Evolutionary conservation across 768 basidiomycete species (phyloP).

Genomic region (Cyathus striatus): DNA sequence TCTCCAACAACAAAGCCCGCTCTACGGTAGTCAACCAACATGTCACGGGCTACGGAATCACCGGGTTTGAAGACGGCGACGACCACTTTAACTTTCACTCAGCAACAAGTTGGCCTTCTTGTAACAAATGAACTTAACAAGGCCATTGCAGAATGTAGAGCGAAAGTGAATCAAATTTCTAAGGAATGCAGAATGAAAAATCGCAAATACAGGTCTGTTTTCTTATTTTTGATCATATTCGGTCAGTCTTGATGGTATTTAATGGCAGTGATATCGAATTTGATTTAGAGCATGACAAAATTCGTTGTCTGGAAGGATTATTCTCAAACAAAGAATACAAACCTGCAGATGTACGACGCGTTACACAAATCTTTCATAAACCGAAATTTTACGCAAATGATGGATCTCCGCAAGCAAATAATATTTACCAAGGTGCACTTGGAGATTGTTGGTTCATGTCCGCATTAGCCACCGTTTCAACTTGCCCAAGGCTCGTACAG

Average conservation of each 20-base stretch:
- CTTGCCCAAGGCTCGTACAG: constrained; percentile 32
- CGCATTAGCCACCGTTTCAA: constrained; percentile 33
- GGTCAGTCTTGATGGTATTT: neutral
- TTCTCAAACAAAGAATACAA: constrained; percentile 7
- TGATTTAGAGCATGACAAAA: constrained; percentile 37
- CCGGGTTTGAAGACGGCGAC: no score
- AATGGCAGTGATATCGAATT: constrained; percentile 42
- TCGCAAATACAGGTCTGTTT: constrained; percentile 37
- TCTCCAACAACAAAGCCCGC: no score
- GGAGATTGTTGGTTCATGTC: constrained; percentile 44
- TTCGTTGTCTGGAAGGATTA: constrained; percentile 35
- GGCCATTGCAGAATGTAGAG: constrained; percentile 35
- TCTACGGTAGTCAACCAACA: no score
- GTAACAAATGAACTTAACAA: constrained; percentile 43
- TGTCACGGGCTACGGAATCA: no score
- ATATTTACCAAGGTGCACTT: constrained; percentile 43
- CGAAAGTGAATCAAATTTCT: constrained; percentile 36
- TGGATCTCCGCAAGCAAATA: constrained; percentile 30
- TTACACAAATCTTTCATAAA: constrained; percentile 47
- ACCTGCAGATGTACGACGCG: constrained; percentile 34
- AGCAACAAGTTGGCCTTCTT: constrained; percentile 32
- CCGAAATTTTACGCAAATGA: constrained; percentile 41
- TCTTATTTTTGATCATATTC: neutral
- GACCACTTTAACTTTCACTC: neutral
- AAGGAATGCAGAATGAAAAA: constrained; percentile 37